phyloP scores from a whole-genome alignment of 176 grass and related monocot genomes.

The Ensete glaucum region DNA sequence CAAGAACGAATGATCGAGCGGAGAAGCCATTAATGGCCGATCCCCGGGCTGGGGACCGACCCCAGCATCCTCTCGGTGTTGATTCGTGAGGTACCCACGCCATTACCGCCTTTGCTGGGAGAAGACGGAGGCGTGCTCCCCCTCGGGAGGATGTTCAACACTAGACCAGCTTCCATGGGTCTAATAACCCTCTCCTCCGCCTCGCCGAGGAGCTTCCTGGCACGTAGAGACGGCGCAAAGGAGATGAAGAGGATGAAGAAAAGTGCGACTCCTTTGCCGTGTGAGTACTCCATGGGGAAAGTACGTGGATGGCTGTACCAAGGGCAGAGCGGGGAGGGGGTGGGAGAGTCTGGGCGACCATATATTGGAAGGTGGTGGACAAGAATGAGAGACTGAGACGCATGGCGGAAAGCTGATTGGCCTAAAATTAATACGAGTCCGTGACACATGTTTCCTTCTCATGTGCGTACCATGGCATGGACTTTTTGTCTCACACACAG shows the following conservation, averaged over 20 bases:
- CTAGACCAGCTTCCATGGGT: too few species aligned
- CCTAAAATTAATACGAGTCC: background rate
- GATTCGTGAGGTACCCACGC: background rate
- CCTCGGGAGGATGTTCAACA: background rate
- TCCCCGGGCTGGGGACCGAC: slow-evolving; percentile 81
- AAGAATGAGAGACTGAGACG: background rate
- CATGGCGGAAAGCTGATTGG: background rate
- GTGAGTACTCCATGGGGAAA: background rate
- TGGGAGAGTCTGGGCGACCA: background rate
- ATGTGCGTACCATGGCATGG: background rate
- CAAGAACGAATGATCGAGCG: background rate
- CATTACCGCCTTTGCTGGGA: background rate
- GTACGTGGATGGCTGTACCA: too few species aligned
- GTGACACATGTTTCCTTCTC: background rate
- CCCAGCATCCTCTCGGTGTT: slow-evolving; percentile 40
- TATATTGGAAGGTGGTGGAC: background rate
- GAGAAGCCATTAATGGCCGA: slow-evolving; percentile 46
- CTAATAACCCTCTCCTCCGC: background rate
- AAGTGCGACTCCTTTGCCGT: background rate
- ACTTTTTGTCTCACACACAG: background rate
- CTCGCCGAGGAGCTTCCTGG: slow-evolving; percentile 12
- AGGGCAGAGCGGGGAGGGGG: background rate
- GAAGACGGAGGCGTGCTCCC: slow-evolving; percentile 7
- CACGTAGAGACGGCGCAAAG: background rate
- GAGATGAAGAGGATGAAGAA: background rate